Evolutionary conservation across 1,284 basidiomycete species (phyloP).

Genomic region (Rhizoctonia solani): DNA sequence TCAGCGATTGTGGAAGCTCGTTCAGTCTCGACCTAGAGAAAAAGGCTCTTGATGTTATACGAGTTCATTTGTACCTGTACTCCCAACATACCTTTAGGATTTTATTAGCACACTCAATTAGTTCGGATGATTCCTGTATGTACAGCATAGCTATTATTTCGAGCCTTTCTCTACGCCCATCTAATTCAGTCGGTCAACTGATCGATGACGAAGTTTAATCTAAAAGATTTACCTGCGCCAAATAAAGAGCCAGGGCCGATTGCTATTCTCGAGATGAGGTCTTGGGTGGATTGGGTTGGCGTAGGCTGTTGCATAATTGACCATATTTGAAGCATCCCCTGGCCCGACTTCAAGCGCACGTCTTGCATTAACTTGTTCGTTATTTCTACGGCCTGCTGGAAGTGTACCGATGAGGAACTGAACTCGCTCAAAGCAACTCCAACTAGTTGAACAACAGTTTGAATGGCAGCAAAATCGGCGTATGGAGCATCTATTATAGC

Average conservation of each 20-base stretch:
- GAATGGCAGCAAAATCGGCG: constrained; percentile 48
- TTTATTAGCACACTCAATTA: constrained; percentile 11
- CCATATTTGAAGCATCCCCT: constrained; percentile 33
- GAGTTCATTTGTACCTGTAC: no score
- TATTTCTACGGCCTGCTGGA: not conserved
- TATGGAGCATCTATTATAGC: constrained; percentile 23
- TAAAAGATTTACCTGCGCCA: no score
- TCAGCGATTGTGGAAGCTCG: no score
- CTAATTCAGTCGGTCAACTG: not conserved
- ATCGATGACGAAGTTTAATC: not conserved
- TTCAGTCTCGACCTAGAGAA: no score
- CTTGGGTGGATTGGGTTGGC: not conserved
- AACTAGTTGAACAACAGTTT: constrained; percentile 45
- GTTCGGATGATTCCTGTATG: not conserved
- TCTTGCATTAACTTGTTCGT: constrained; percentile 45
- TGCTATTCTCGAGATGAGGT: not conserved
- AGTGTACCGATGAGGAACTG: not conserved
- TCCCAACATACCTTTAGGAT: constrained; percentile 6
- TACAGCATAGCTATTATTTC: constrained; percentile 23
- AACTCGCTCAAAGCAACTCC: constrained; percentile 11
- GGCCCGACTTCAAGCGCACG: constrained; percentile 43
- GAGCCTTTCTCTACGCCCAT: not conserved
- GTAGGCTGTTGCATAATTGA: constrained; percentile 13
- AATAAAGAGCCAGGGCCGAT: not conserved
- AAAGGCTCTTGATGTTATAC: no score